Conservation (phyloP, 179 eudicot species). For the Spergularia azorica region DNA sequence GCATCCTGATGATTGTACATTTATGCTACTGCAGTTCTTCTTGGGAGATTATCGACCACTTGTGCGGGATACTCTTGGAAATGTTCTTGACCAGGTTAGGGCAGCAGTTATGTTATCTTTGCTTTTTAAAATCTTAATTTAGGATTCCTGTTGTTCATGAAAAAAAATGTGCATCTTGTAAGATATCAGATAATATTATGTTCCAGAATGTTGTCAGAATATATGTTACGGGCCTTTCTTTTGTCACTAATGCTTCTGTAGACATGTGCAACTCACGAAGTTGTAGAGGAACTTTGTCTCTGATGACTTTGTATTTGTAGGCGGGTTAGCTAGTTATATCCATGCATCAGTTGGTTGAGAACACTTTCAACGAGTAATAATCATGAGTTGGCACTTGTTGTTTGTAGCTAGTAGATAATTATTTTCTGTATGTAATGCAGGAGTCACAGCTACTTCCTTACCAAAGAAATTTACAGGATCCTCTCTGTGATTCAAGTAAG, state of each 20-base stretch:
- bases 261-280: background rate
- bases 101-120: conserved; percentile 1
- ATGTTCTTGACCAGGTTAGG: conserved; percentile 92
- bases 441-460: conserved; percentile 87
- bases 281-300: background rate
- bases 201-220: no score
- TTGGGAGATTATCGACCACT: conserved; percentile 97
- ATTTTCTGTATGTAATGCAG: conserved; percentile 44
- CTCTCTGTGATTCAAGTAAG: conserved; percentile 92
- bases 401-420: conserved; percentile 27
- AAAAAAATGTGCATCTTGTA: background rate
- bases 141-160: conserved; percentile 12
- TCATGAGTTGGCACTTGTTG: no score
- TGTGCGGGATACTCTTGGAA: conserved; percentile 74
- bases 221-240: background rate
- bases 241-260: background rate
- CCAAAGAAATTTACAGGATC: conserved; percentile 78
- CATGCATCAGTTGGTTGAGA: conserved; percentile 2
- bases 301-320: background rate
- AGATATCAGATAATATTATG: no score
- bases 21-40: conserved; percentile 61
- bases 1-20: conserved; percentile 25
- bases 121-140: background rate
- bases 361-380: background rate
- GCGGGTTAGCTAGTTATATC: background rate